These are phyloP conservation scores for Pholiota microspora DNA, from an alignment of 768 basidiomycete species.

Conservation along the genomic window DNA sequence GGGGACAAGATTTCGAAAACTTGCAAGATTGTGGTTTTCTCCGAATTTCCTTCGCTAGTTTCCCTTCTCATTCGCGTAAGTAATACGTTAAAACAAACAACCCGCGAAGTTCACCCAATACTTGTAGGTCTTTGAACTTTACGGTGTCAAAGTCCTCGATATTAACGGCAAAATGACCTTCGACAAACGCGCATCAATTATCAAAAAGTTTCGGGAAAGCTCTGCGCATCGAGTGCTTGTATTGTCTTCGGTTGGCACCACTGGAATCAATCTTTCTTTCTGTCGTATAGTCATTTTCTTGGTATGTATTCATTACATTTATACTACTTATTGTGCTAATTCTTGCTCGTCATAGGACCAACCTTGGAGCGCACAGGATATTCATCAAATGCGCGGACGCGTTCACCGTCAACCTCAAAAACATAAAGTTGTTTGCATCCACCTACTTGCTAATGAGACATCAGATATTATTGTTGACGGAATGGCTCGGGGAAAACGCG, in stretches of 20 bases:
- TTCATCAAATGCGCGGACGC: conserved; percentile 21
- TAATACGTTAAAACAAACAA: not conserved
- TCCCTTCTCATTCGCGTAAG: not conserved
- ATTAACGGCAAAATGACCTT: conserved; percentile 11
- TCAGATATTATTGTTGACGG: conserved; percentile 20
- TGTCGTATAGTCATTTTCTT: not conserved
- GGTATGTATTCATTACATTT: not conserved
- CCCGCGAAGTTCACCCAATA: not conserved
- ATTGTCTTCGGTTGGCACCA: conserved; percentile 12
- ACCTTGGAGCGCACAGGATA: conserved; percentile 25
- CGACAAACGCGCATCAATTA: conserved; percentile 4
- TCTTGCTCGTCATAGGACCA: conserved; percentile 18
- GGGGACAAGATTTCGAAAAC: not conserved
- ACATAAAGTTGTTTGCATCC: conserved; percentile 16
- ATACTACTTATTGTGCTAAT: not conserved
- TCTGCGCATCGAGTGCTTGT: conserved; percentile 10
- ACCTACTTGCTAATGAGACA: conserved; percentile 22
- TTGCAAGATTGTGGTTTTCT: conserved; percentile 1
- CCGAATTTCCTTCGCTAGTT: conserved; percentile 2
- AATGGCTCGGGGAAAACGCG: conserved; percentile 20
- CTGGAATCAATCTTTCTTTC: conserved; percentile 13
- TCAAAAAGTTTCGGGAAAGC: conserved; percentile 4
- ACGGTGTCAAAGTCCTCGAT: conserved; percentile 6
- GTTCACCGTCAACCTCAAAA: conserved; percentile 25
- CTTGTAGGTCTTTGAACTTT: conserved; percentile 10